phyloP scores from a whole-genome alignment of 768 basidiomycete species.

The Pholiota conissans region DNA sequence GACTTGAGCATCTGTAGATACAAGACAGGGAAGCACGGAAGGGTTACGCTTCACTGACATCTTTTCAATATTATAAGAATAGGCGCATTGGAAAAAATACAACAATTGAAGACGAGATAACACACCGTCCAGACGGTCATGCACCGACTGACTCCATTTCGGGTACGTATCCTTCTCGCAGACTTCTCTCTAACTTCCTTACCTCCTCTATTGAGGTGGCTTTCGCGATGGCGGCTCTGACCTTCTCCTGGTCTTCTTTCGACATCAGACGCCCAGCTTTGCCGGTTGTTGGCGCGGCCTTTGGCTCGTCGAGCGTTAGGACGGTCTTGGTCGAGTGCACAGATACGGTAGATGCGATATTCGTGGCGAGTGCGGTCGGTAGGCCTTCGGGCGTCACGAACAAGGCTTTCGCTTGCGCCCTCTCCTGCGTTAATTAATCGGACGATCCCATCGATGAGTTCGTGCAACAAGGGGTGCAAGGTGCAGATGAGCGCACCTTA shows the following conservation, averaged over 20 bases:
- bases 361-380: slow-evolving; percentile 78
- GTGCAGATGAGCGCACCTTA: slow-evolving; percentile 70
- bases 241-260: slow-evolving; percentile 86
- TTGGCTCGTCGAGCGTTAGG: slow-evolving; percentile 80
- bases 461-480: slow-evolving; percentile 17
- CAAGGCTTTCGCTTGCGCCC: slow-evolving; percentile 66
- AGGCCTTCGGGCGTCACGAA: slow-evolving; percentile 82
- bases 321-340: slow-evolving; percentile 60
- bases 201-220: slow-evolving; percentile 93
- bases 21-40: not conserved
- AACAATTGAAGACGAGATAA: slow-evolving; percentile 11
- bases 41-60: slow-evolving; percentile 1
- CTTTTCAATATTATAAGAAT: slow-evolving; percentile 13
- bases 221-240: slow-evolving; percentile 83
- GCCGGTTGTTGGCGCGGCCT: slow-evolving; percentile 48
- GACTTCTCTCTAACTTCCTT: slow-evolving; percentile 74
- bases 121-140: slow-evolving; percentile 30
- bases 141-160: slow-evolving; percentile 77
- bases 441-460: slow-evolving; percentile 8
- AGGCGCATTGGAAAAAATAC: slow-evolving; percentile 14
- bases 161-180: slow-evolving; percentile 84
- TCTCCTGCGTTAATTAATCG: slow-evolving; percentile 64
- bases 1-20: not conserved
- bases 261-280: slow-evolving; percentile 89
- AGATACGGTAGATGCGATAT: slow-evolving; percentile 72